Evolutionary conservation across 495 filamentous ascomycete species (phyloP), one percentile per base, ranked within the genome.

Genomic region (Penicillium cosmopolitanum): DNA sequence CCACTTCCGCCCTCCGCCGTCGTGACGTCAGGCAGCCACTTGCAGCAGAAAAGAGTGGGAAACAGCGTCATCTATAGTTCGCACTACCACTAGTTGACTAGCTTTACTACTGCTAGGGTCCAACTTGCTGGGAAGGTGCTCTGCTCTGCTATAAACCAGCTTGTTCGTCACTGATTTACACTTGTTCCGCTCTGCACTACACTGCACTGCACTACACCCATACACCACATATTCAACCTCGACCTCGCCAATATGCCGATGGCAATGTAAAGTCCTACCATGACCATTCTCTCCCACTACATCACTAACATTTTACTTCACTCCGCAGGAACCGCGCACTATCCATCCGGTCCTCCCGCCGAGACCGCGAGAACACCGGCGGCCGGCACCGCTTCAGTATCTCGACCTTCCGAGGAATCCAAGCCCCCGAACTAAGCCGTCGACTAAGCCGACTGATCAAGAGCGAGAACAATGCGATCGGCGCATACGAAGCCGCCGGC

Each of bases 401-500:
- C 76, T 82, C 84, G 56, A 91, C 89, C 19, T 85, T 97, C 50
- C 91, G 93, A 33, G 90, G 89, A 48, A 83, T 87, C 42, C 84
- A 89, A 68, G 91, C 94, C 63, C 91, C 94, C 4, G 89, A 94
- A 66, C 83, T 97, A 21, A 90, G 88, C 72, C 88, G 88, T 65
- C 89, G 89, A 63, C 85, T 98, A 38, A 92, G 85, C 83, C 89
- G 87, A 53, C 82, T 98, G 47, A 95, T 98, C 80, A 98, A 98
- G 74, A 88, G 86, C 53, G 88, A 93, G 72, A 97, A 96, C 80
- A 79, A 87, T 63, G 86, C 90, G 12, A 92, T 97, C 64, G 78
- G 85, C 34, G 89, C 89, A 51, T 88, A 97, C 73, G 90, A 96
- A 74, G 70, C 85, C 1, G 95, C 95, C 10, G 89, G 85, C 19